Evolutionary conservation across 192 early-diverging fungal genomes (phyloP).

Genomic region (Obelidium mucronatum): DNA sequence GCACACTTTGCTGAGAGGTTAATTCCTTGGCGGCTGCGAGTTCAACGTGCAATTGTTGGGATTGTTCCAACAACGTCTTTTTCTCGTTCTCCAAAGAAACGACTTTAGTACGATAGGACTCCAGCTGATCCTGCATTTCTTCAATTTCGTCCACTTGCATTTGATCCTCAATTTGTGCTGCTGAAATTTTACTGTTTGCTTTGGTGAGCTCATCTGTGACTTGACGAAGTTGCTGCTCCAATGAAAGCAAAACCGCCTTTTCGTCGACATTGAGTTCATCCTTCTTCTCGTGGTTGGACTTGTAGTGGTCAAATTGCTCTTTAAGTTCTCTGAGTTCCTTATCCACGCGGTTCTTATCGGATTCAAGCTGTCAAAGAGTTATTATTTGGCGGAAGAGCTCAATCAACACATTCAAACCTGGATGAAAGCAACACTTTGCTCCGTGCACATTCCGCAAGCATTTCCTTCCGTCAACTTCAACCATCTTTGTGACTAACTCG

Average conservation of each 20-base stretch:
- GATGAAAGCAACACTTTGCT: background rate
- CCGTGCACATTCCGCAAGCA: background rate
- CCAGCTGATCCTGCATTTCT: background rate
- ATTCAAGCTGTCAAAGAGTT: no score
- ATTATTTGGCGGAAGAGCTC: no score
- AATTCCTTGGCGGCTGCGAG: background rate
- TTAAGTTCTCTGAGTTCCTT: background rate
- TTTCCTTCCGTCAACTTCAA: background rate
- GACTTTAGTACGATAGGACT: background rate
- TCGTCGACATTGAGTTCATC: background rate
- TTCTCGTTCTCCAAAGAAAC: conserved; percentile 4
- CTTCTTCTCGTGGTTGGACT: no score
- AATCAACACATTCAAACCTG: no score
- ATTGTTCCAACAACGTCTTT: background rate
- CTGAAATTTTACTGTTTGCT: background rate
- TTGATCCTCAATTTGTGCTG: background rate
- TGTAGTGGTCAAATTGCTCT: background rate
- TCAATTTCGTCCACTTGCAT: conserved; percentile 13
- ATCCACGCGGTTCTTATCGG: conserved; percentile 4
- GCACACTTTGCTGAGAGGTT: background rate
- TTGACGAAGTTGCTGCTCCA: background rate
- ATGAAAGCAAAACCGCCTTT: background rate
- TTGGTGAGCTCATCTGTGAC: background rate
- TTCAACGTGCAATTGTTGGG: background rate
- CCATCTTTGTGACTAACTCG: background rate